Evolutionary conservation across 257 asterid genomes (phyloP), one percentile per base, ranked within the genome.

Genomic region (Solanum sitiens): DNA sequence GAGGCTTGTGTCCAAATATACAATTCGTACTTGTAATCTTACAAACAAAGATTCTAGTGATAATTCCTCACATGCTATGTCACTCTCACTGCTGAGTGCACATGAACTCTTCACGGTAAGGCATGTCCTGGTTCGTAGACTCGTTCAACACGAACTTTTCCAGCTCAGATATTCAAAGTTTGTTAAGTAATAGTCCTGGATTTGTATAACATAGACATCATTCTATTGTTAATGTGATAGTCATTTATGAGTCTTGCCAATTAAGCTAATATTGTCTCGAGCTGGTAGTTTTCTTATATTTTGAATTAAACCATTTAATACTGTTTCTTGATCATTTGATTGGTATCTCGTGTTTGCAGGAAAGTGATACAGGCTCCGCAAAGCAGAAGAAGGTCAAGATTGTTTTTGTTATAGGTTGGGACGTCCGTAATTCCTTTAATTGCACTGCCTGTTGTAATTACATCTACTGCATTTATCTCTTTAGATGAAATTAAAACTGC

Each of bases 321-420:
- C 16, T 85, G 14, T 42, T 84, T 16, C 56, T 25, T 39, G 67
- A 10, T 63, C 63, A 21, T 85, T 56, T 85, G 77, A 39, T 18
- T 18, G 27, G 5, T 33, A 42, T 16, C 42, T 39, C 2, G 0
- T 1, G 42, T 27, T 63, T 87, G 79, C 86, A 87, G 89, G 89
- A 70, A 47, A 45, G n/a, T 74, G 73, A 18, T 42, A 44, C 20
- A 47, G 68, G 45, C 82, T 25, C 65, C 37, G 25, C 16, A 40
- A 70, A 20, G 21, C 65, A 71, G 33, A 83, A 87, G 87, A 87
- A 83, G 87, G 87, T 87, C 61, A 87, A 47, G 20, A 80, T 83
- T 8, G 85, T 87, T 71, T 87, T 87, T 70, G 85, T 87, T 68
- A 27, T 87, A 74, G 89, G 89, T 87, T 68, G 37, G 85, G 18